Evolutionary conservation across 768 basidiomycete genomes (phyloP).

Genomic region (Hemileccinum impolitum): DNA sequence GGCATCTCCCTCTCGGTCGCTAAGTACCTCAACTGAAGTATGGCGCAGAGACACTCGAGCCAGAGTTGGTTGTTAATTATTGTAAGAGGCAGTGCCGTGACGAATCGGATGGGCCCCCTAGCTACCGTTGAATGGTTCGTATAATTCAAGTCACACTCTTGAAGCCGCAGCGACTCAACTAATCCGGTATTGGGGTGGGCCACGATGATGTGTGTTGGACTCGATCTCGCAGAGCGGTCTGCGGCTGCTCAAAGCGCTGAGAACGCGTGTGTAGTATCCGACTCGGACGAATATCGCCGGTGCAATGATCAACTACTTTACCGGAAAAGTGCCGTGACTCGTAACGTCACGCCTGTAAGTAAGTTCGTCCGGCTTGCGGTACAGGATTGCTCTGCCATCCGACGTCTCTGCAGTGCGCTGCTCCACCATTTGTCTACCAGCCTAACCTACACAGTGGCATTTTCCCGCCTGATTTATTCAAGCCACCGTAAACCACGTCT

Average conservation of each 20-base stretch:
- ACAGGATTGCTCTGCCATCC: constrained; percentile 27
- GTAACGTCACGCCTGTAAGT: constrained; percentile 37
- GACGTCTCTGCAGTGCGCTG: constrained; percentile 14
- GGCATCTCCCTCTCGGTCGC: constrained; percentile 13
- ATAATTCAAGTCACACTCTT: not conserved
- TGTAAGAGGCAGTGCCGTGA: not conserved
- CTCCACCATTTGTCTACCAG: constrained; percentile 8
- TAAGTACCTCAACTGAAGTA: not conserved
- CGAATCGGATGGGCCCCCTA: not conserved
- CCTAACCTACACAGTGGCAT: constrained; percentile 4
- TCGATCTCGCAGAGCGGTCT: not conserved
- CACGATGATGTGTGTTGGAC: too few relatives aligned
- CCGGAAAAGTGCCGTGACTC: constrained; percentile 31
- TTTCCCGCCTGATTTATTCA: constrained; percentile 12
- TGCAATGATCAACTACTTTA: constrained; percentile 34
- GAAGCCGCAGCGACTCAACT: not conserved
- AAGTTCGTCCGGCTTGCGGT: constrained; percentile 32
- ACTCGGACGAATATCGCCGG: constrained; percentile 14
- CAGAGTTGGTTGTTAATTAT: not conserved
- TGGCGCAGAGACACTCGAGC: not conserved
- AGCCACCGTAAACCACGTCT: constrained; percentile 7
- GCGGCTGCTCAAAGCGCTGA: not conserved
- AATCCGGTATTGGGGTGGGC: not conserved
- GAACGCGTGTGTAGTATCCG: not conserved
- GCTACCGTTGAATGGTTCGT: not conserved